Percentiles rank a stretch among this genome's conserved stretches.
These are phyloP conservation scores for Termitomyces titanicus DNA, from an alignment of 768 basidiomycete genomes.

Conservation along the genomic window DNA sequence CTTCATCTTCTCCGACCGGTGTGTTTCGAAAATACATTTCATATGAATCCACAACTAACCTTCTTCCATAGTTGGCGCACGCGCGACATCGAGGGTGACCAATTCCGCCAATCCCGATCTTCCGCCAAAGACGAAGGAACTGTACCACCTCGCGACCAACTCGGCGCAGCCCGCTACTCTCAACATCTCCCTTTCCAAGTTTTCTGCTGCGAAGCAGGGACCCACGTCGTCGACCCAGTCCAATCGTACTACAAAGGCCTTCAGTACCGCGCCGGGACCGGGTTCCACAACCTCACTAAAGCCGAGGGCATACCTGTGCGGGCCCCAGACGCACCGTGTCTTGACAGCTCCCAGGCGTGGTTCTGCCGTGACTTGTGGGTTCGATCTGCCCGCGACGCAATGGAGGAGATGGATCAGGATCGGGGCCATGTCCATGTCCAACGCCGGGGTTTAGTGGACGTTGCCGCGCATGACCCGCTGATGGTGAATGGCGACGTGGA, in stretches of 20 bases:
- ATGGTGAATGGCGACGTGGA: slow-evolving; percentile 25
- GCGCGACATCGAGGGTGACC: slow-evolving; percentile 95
- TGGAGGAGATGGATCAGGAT: slow-evolving; percentile 50
- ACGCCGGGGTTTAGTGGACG: slow-evolving; percentile 27
- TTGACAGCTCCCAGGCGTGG: slow-evolving; percentile 97
- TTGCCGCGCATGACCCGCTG: slow-evolving; percentile 29
- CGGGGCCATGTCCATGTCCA: slow-evolving; percentile 24
- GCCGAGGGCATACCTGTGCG: slow-evolving; percentile 54
- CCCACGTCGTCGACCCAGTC: slow-evolving; percentile 92
- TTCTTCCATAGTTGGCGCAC: slow-evolving; percentile 77
- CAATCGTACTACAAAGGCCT: slow-evolving; percentile 96
- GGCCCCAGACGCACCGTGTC: slow-evolving; percentile 78
- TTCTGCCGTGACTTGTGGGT: slow-evolving; percentile 98
- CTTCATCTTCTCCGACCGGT: slow-evolving; percentile 98
- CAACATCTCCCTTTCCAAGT: slow-evolving; percentile 97
- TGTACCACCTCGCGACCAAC: slow-evolving; percentile 87
- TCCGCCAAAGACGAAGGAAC: slow-evolving; percentile 79
- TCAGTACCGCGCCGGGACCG: slow-evolving; percentile 74
- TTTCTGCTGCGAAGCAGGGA: slow-evolving; percentile 98
- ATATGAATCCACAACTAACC: not conserved
- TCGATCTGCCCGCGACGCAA: slow-evolving; percentile 75
- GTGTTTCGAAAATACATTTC: slow-evolving; percentile 19
- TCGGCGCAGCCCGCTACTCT: slow-evolving; percentile 78
- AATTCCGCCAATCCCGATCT: slow-evolving; percentile 95
- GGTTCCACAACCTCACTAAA: slow-evolving; percentile 77